A percentile compares a stretch with the other conserved stretches of the same genome.
Conservation (phyloP, 768 basidiomycete species). For the Boletus patriciae region DNA sequence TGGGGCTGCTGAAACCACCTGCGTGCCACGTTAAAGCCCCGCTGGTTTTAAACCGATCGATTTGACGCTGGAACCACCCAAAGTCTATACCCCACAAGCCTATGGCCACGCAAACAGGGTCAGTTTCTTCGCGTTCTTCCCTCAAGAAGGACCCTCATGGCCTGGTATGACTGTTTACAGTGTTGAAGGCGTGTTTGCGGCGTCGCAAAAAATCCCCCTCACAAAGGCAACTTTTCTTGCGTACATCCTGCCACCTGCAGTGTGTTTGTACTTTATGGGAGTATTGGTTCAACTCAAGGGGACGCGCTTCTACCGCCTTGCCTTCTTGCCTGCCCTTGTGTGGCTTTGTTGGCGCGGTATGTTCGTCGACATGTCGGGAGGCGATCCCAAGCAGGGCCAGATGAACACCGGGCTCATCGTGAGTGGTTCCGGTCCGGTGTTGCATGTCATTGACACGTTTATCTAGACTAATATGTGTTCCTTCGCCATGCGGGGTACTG, state of each 20-base stretch:
- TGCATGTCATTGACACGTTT: neutral
- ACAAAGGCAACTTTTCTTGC: constrained; percentile 27
- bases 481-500: constrained; percentile 11
- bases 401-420: constrained; percentile 19
- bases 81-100: neutral
- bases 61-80: neutral
- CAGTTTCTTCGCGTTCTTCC: neutral
- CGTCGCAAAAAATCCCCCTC: constrained; percentile 8
- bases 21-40: neutral
- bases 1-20: neutral
- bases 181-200: neutral
- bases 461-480: constrained; percentile 16
- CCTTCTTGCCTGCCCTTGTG: constrained; percentile 47
- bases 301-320: constrained; percentile 41
- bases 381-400: constrained; percentile 8
- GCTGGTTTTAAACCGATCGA: neutral
- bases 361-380: constrained; percentile 27
- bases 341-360: constrained; percentile 44
- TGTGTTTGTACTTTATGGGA: constrained; percentile 50
- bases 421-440: neutral
- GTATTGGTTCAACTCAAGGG: constrained; percentile 51
- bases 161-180: neutral
- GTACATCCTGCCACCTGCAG: constrained; percentile 43
- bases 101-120: constrained; percentile 9
- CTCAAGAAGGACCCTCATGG: neutral